phyloP scores from a whole-genome alignment of 306 rosid species.

The Cucurbita pepo region DNA sequence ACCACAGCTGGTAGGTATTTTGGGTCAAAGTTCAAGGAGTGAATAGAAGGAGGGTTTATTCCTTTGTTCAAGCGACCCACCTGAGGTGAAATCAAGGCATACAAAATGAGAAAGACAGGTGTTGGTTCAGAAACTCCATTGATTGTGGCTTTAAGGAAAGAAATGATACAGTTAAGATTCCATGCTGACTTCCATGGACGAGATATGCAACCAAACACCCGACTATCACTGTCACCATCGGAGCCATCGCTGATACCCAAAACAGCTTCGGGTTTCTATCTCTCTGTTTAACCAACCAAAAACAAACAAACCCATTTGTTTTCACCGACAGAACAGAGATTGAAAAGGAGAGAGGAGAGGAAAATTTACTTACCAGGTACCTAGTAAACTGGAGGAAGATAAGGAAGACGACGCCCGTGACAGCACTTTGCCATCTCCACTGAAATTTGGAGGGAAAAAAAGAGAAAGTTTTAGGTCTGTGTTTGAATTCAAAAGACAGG shows the following conservation, averaged over 20 bases:
- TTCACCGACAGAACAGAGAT: background rate
- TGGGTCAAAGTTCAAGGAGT: slow-evolving; percentile 28
- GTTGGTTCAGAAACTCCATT: too few species aligned
- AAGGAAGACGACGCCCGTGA: slow-evolving; percentile 41
- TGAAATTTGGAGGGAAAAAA: slow-evolving; percentile 4
- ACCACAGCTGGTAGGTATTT: slow-evolving; percentile 27
- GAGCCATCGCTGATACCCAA: slow-evolving; percentile 74
- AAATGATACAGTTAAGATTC: slow-evolving; percentile 49
- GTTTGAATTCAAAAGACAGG: background rate
- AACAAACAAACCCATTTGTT: background rate
- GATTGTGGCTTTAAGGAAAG: background rate
- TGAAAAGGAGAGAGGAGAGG: background rate
- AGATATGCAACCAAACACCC: slow-evolving; percentile 46
- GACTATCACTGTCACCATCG: slow-evolving; percentile 37
- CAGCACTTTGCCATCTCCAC: slow-evolving; percentile 65
- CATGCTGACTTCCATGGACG: slow-evolving; percentile 35
- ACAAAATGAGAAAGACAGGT: background rate
- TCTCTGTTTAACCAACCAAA: slow-evolving; percentile 23
- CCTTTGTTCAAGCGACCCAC: slow-evolving; percentile 76
- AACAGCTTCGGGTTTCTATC: slow-evolving; percentile 45
- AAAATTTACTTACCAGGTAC: slow-evolving; percentile 23
- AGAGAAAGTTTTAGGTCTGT: too few species aligned
- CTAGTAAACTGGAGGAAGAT: slow-evolving; percentile 35
- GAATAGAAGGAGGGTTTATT: slow-evolving; percentile 49
- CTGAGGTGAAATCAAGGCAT: slow-evolving; percentile 12